Base-by-base conservation (phyloP, 129 eudicot species). In the Flaveria robusta region DNA sequence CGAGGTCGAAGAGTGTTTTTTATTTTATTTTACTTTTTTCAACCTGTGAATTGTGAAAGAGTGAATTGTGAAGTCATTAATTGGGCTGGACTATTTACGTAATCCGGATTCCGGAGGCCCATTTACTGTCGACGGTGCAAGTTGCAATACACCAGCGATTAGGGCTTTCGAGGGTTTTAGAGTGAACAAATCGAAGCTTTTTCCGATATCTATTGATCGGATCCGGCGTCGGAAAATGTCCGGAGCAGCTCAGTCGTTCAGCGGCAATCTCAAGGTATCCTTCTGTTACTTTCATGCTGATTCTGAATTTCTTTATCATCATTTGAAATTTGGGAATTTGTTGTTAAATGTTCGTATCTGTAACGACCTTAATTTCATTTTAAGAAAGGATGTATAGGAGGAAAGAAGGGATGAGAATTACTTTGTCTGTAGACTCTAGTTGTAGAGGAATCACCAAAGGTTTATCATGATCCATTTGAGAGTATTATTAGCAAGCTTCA, bases 111-210 rank as follows among this genome's bases (percentile, higher is more conserved):
- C n/a, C n/a, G n/a, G 9, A 45, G 27, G 66, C 66, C 66, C 66
- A 60, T 60, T 60, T 9, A 60, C 4, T 24, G 18, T 11, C 39
- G 9, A 60, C 39, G 2, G 34, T 23, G 66, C 2, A 23, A 12
- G n/a, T n/a, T 12, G 5, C 66, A 60, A 24, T 9, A 59, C 37
- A 60, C 66, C 31, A 24, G 3, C 66, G 41, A 60, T 60, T 11
- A 60, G 66, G 64, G 29, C 20, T 56, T 56, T 56, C 64, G 4
- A 56, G 64, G 66, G 66, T 59, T 59, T 59, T 59, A 24, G 66
- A 59, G 66, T 0, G 31, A 3, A 29, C 34, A 29, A 51, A 16
- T 51, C n/a, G 9, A 51, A 51, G 31, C 27, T 55, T 56, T 9
- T 16, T 58, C 66, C 39, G 39, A 13, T 59, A 59, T 13, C 37